Evolutionary conservation across 2,329 filamentous ascomycete genomes (phyloP), one percentile per base, ranked within the genome.

Genomic region (Nemania diffusa): DNA sequence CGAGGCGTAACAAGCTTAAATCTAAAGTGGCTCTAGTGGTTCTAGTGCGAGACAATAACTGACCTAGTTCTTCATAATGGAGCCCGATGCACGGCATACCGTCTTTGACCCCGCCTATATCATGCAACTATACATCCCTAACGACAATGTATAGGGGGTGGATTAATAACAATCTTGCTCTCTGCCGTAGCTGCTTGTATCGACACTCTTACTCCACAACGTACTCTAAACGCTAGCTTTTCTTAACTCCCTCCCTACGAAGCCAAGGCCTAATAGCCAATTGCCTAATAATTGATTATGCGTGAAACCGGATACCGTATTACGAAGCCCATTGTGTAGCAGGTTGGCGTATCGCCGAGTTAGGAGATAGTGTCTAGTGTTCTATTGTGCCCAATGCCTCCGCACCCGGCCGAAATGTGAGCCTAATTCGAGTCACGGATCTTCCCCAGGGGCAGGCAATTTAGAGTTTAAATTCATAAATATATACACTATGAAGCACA

Each of bases 1-100:
- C 62, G 62, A 56, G 56, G 62, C 32, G 20, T 37, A 60, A 65
- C 56, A 65, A 60, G 62, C 62, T 65, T 65, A 65, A 65, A 50
- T 60, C 17, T 56, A 56, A 57, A 26, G 37, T 32, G 26, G 26
- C 34, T 20, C 26, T 57, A 40, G 24, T 15, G 8, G 22, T 9
- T 22, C 48, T 50, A 62, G 27, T 27, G 40, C 11, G 29, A 40
- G 22, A 61, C 22, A 44, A 27, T 13, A 15, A 42, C 6, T 59
- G n/a, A 42, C 9, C 37, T 46, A 26, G n/a, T 3, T 27, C 26
- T 48, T 48, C 17, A 29, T 40, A 40, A 37, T 32, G 9, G 20
- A 48, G 20, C 26, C n/a, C 27, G 40, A 27, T 17, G 51, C 17
- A 32, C 40, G 40, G 40, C 40, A 44, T 15, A 44, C 40, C 40